A percentile compares a stretch with the other conserved stretches of the same genome.
Conservation (phyloP, 2,329 filamentous ascomycete genomes). For the Pseudogymnoascus sp. region DNA sequence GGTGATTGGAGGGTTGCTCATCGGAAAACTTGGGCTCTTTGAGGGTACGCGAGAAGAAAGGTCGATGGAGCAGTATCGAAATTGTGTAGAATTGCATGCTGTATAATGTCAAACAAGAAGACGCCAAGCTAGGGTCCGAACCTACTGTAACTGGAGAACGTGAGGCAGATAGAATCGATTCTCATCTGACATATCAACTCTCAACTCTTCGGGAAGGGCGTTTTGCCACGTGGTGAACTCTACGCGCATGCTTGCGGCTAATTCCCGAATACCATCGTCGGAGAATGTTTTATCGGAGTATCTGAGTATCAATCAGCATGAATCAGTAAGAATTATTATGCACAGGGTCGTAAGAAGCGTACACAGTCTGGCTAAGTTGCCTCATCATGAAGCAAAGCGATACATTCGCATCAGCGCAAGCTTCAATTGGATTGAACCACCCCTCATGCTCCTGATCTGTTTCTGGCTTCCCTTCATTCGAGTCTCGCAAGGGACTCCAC, state of each 20-base stretch:
- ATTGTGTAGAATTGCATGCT: constrained; percentile 13
- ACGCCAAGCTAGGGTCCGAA: not conserved
- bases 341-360: not conserved
- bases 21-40: not conserved
- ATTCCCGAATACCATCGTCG: constrained; percentile 9
- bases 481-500: not conserved
- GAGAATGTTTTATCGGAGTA: constrained; percentile 11
- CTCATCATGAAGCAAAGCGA: constrained; percentile 13
- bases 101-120: not conserved
- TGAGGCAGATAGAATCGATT: constrained; percentile 12
- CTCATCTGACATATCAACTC: constrained; percentile 10
- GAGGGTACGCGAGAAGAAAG: constrained; percentile 10
- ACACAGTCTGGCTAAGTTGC: constrained; percentile 12
- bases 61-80: constrained; percentile 12
- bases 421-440: constrained; percentile 9
- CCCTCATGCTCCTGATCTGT: not conserved
- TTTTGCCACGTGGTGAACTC: constrained; percentile 11
- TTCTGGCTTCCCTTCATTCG: not conserved
- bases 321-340: not conserved
- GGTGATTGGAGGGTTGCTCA: not conserved
- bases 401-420: constrained; percentile 12
- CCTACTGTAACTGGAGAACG: constrained; percentile 12
- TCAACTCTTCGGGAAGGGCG: constrained; percentile 9
- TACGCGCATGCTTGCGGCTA: constrained; percentile 11
- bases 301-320: constrained; percentile 6